Evolutionary conservation across 306 rosid genomes (phyloP), one percentile per base, ranked within the genome.

Genomic region (Mimosa pudica): DNA sequence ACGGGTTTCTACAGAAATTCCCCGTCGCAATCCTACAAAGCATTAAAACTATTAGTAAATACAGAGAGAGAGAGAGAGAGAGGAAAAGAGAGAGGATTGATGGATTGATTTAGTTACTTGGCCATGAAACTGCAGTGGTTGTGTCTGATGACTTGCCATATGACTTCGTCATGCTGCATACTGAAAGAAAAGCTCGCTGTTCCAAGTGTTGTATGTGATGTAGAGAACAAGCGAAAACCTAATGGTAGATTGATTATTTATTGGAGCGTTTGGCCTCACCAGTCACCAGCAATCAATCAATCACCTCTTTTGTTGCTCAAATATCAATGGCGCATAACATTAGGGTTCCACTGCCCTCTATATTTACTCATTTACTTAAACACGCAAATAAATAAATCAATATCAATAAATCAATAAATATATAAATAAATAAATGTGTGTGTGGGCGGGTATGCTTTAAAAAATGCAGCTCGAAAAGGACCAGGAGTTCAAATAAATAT

Each of bases 1-100:
- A 94, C 4, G 91, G 96, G 81, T 95, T 95, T 87, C 97, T 83
- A 78, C 98, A 95, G 82, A 92, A 92, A 57, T 65, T 95, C 49
- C 90, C 97, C 36, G 97, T 91, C 17, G 80, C 4, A 54, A 94
- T 91, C 81, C 97, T 94, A 70, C 81, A 14, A 38, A 16, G 4
- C 3, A 3, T 49, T 17, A 63, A 32, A 80, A 69, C 20, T n/a
- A 5, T 35, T 13, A 3, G 45, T 13, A 38, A 38, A 17, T 13
- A 47, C 38, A 75, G 45, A 61, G 18, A 17, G 32, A n/a, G 55
- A 70, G 10, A 24, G 10, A 18, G 11, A 17, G 13, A 49, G 14
- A 47, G 38, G 4, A 5, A 20, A 82, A 82, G 18, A 13, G 60
- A 71, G 38, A 46, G 30, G 30, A 24, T 24, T 24, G 30, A 1